These are phyloP conservation scores for Pleurotus sapidus DNA, from an alignment of 768 basidiomycete genomes.

Conservation along the genomic window DNA sequence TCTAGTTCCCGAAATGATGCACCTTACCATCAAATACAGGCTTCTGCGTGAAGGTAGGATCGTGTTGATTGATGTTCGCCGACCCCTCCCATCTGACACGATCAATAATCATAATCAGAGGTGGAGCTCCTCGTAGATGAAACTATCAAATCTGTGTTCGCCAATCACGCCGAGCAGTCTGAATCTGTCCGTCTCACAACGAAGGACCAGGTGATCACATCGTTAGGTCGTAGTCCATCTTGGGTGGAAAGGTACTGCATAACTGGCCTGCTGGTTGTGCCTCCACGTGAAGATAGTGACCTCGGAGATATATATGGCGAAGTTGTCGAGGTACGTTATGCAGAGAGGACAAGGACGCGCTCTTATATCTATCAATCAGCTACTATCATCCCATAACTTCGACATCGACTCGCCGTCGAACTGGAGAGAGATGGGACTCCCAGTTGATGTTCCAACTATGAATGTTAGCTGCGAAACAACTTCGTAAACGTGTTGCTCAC, in stretches of 20 bases:
- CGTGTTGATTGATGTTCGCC: background rate
- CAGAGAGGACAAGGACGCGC: background rate
- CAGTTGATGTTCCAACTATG: conserved; percentile 82
- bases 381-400: conserved; percentile 14
- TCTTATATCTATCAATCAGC: background rate
- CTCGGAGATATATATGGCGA: conserved; percentile 26
- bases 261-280: conserved; percentile 68
- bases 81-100: no score
- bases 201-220: conserved; percentile 44
- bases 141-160: conserved; percentile 40
- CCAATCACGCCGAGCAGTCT: conserved; percentile 18
- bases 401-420: conserved; percentile 43
- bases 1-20: conserved; percentile 60
- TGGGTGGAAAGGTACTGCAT: conserved; percentile 73
- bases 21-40: conserved; percentile 69
- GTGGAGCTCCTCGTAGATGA: conserved; percentile 60
- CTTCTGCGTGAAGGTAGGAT: conserved; percentile 76
- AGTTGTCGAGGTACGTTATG: conserved; percentile 29
- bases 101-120: conserved; percentile 38
- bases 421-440: conserved; percentile 80
- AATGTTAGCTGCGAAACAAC: conserved; percentile 49
- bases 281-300: conserved; percentile 30
- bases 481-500: conserved; percentile 2
- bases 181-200: background rate
- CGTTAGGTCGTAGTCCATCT: conserved; percentile 55